Conservation (phyloP, 2,329 filamentous ascomycete genomes). For the Cladosporium sp. region DNA sequence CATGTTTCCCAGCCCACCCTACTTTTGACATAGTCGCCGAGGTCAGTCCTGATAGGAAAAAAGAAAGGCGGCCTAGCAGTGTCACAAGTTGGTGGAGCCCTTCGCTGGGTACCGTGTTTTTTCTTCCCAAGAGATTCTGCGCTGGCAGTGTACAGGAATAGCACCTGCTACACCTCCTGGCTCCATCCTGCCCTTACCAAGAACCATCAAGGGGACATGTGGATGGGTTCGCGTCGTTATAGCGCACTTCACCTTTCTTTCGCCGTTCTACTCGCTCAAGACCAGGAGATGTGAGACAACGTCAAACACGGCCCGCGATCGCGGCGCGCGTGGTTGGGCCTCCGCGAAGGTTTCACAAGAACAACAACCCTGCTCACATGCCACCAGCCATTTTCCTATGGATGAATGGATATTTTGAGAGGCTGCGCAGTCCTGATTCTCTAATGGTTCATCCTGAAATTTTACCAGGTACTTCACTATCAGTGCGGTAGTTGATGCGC, state of each 20-base stretch:
- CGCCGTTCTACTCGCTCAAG: neutral
- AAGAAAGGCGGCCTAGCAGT: neutral
- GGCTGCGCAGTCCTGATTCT: neutral
- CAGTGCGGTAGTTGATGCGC: neutral
- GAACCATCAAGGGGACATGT: neutral
- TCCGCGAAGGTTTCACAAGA: neutral
- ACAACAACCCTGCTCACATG: slow-evolving; percentile 6
- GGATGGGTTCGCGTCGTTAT: neutral
- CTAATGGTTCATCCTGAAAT: neutral
- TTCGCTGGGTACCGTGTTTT: neutral
- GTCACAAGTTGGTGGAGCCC: slow-evolving; percentile 6
- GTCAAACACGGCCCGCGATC: slow-evolving; percentile 7
- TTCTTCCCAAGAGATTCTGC: neutral
- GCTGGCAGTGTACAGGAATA: neutral
- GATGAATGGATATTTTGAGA: neutral
- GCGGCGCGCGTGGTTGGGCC: slow-evolving; percentile 4
- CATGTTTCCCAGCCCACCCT: slow-evolving; percentile 3
- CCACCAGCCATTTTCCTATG: neutral
- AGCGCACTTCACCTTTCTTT: neutral
- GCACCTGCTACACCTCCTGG: neutral
- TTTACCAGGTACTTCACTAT: neutral
- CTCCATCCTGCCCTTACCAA: neutral
- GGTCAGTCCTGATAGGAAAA: neutral
- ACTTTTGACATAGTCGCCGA: neutral
- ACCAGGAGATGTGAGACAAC: slow-evolving; percentile 14